Evolutionary conservation across 176 grass and related monocot genomes (phyloP), one percentile per base, ranked within the genome.

Genomic region (Juncus inflexus): DNA sequence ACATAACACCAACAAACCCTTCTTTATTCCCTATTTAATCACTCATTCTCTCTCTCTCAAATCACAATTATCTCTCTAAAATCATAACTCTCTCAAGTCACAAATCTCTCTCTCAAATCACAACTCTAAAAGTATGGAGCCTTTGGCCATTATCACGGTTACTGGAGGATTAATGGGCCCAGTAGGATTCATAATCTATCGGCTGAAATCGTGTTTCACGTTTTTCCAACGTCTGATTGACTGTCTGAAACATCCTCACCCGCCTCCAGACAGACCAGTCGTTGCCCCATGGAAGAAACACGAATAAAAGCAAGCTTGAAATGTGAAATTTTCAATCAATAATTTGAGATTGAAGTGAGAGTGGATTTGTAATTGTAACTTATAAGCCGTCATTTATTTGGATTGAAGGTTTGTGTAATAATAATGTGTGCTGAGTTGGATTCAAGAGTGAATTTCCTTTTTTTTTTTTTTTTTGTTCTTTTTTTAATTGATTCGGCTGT

Each of bases 211-310:
- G 3, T 52, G 55, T 11, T 64, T 55, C 10, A 28, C 19, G 7
- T 65, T 79, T 37, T n/a, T 79, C 42, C 35, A 11, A 12, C 67
- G 77, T n/a, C 67, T 79, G 35, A 41, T 50, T 7, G 77, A 79
- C 14, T 79, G 77, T 67, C 67, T 79, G 28, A 69, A 59, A 42
- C 68, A 79, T 51, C 77, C 77, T 6, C 77, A 64, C n/a, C 67
- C 77, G 2, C 77, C 77, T 42, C 67, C 68, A 7, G 4, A 28
- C 7, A 37, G 12, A 15, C 58, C 77, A 0, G 60, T 79, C 51
- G 35, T 71, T 3, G 77, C 67, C 14, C 74, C 74, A 7, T 77
- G 74, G 74, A 67, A 58, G 52, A 58, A n/a, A 55, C 52, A 58
- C 41, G 67, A n/a, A 40, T 36, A 42, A 38, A 35, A 70, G 53